These are phyloP conservation scores for Leccinum rimulosum DNA, from an alignment of 768 basidiomycete species.

Conservation along the genomic window DNA sequence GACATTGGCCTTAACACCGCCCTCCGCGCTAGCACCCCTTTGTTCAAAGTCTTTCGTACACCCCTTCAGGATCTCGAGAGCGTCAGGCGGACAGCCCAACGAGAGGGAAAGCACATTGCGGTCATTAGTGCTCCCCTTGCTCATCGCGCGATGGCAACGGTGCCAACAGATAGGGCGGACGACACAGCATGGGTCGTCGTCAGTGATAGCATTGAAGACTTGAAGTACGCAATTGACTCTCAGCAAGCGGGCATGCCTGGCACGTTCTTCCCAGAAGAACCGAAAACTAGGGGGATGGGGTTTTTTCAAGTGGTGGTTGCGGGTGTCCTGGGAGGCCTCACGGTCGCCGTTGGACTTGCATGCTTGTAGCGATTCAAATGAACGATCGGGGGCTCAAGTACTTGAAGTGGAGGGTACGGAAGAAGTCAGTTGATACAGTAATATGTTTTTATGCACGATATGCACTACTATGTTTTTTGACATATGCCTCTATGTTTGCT, in stretches of 20 bases:
- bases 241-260: constrained; percentile 34
- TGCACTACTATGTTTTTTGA: constrained; percentile 6
- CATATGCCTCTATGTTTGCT: constrained; percentile 15
- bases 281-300: constrained; percentile 15
- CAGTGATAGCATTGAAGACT: constrained; percentile 32
- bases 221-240: constrained; percentile 32
- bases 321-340: constrained; percentile 32
- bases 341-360: constrained; percentile 29
- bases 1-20: constrained; percentile 27
- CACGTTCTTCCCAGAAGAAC: constrained; percentile 22
- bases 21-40: constrained; percentile 30
- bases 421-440: background rate
- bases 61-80: constrained; percentile 27
- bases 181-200: constrained; percentile 32
- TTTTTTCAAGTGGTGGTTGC: constrained; percentile 35
- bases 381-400: background rate
- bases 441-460: constrained; percentile 16
- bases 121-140: constrained; percentile 25
- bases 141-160: constrained; percentile 21
- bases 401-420: background rate
- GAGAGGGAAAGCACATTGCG: constrained; percentile 32
- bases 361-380: constrained; percentile 31
- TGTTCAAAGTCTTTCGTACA: constrained; percentile 35
- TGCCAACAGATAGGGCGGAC: constrained; percentile 16
- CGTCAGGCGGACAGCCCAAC: constrained; percentile 26